Evolutionary conservation across 1,284 basidiomycete species (phyloP).

Genomic region (Sanghuangporus sanghuang): DNA sequence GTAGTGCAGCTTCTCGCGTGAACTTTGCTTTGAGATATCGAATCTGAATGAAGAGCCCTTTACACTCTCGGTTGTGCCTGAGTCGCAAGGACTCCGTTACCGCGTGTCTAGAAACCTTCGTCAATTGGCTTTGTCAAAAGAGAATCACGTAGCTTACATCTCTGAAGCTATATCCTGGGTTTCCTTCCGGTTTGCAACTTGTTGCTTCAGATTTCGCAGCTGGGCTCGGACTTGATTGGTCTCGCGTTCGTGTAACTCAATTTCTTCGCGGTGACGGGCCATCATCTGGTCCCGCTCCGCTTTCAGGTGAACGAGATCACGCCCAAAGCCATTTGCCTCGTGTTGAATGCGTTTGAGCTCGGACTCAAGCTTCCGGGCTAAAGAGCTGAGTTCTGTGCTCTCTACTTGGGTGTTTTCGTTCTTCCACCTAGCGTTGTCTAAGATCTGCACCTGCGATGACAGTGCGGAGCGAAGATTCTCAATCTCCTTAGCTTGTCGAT

Average conservation of each 20-base stretch:
- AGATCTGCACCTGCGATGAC: conserved; percentile 54
- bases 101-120: conserved; percentile 39
- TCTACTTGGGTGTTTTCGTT: conserved; percentile 56
- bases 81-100: conserved; percentile 50
- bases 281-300: conserved; percentile 62
- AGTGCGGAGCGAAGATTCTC: conserved; percentile 64
- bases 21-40: conserved; percentile 90
- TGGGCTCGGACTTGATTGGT: conserved; percentile 64
- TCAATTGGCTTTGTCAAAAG: background rate
- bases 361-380: conserved; percentile 57
- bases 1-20: conserved; percentile 77
- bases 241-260: conserved; percentile 46
- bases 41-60: conserved; percentile 85
- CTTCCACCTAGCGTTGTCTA: conserved; percentile 56
- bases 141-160: background rate
- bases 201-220: conserved; percentile 60
- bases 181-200: conserved; percentile 43
- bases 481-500: conserved; percentile 64
- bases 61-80: conserved; percentile 81
- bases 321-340: conserved; percentile 70
- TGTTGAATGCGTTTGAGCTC: conserved; percentile 65
- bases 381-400: conserved; percentile 55
- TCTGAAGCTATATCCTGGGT: background rate
- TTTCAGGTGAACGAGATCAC: conserved; percentile 63
- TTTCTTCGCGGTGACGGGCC: conserved; percentile 47